These are phyloP conservation scores for Leccinum pellstonianum DNA, from an alignment of 768 basidiomycete genomes.

Conservation along the genomic window DNA sequence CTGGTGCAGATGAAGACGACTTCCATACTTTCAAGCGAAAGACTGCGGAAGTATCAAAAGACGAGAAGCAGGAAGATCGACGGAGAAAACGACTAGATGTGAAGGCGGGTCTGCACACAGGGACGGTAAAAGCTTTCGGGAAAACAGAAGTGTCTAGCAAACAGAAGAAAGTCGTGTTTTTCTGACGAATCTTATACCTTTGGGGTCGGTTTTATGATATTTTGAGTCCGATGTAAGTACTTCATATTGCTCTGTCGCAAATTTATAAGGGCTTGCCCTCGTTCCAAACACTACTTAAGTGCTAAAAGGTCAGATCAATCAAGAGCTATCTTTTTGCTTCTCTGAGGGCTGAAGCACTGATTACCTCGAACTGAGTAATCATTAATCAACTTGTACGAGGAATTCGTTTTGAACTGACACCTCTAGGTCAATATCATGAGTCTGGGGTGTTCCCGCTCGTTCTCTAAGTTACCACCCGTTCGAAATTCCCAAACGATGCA, in stretches of 20 bases:
- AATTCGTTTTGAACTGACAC: not conserved
- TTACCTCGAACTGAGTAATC: not conserved
- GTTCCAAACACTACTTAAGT: not conserved
- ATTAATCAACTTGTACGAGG: not conserved
- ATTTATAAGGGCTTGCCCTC: not conserved
- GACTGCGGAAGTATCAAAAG: constrained; percentile 56
- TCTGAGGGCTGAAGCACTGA: not conserved
- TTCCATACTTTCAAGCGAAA: constrained; percentile 79
- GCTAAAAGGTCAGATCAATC: not conserved
- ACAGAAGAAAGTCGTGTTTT: constrained; percentile 49
- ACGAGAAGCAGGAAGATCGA: constrained; percentile 51
- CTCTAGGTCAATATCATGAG: too few relatives aligned
- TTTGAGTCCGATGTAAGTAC: not conserved
- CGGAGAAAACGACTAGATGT: constrained; percentile 42
- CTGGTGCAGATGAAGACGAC: constrained; percentile 93
- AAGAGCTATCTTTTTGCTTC: not conserved
- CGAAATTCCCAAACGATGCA: too few relatives aligned
- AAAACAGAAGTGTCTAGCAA: constrained; percentile 21
- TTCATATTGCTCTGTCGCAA: not conserved
- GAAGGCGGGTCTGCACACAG: constrained; percentile 44
- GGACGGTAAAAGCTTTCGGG: constrained; percentile 10
- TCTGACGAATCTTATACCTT: constrained; percentile 29
- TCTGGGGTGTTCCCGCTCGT: too few relatives aligned
- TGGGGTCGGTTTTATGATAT: not conserved
- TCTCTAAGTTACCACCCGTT: too few relatives aligned